These are phyloP conservation scores for Hypomyces rosellus DNA, from an alignment of 2,329 filamentous ascomycete genomes.

Conservation along the genomic window DNA sequence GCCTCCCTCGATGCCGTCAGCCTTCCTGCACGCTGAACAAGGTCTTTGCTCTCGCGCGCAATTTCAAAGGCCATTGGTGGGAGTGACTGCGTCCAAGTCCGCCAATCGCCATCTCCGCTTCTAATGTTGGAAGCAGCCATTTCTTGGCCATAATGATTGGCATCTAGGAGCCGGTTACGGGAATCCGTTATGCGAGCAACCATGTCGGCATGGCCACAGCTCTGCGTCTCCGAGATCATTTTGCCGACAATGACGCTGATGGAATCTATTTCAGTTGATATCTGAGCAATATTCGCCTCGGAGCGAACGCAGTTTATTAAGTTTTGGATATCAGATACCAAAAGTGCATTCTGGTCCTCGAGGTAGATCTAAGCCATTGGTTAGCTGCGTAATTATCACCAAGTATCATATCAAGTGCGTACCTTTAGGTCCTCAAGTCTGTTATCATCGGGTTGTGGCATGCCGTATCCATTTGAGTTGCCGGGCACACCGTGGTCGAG, in stretches of 20 bases:
- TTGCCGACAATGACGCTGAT: slow-evolving; percentile 66
- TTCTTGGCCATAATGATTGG: slow-evolving; percentile 54
- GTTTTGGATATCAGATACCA: slow-evolving; percentile 77
- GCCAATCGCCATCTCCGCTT: slow-evolving; percentile 50
- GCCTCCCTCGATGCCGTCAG: slow-evolving; percentile 25
- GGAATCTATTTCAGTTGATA: slow-evolving; percentile 62
- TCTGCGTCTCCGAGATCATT: slow-evolving; percentile 60
- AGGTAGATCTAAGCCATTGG: slow-evolving; percentile 56
- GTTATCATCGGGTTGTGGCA: slow-evolving; percentile 32
- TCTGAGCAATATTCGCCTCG: slow-evolving; percentile 55
- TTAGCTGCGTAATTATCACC: slow-evolving; percentile 11
- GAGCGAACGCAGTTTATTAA: slow-evolving; percentile 67
- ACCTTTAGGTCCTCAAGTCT: slow-evolving; percentile 47
- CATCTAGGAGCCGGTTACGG: slow-evolving; percentile 58
- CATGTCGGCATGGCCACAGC: slow-evolving; percentile 44
- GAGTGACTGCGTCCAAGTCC: slow-evolving; percentile 61
- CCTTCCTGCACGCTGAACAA: slow-evolving; percentile 41
- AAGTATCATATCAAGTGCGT: slow-evolving; percentile 14
- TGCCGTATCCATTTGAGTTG: slow-evolving; percentile 34
- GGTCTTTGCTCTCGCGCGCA: slow-evolving; percentile 73
- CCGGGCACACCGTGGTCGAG: slow-evolving; percentile 29
- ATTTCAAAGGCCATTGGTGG: slow-evolving; percentile 85
- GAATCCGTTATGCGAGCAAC: slow-evolving; percentile 55
- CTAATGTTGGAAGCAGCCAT: slow-evolving; percentile 45
- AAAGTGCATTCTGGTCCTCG: slow-evolving; percentile 71